Base-by-base conservation (phyloP, 108 stramenopile species). In the Cyclotella baltica region DNA sequence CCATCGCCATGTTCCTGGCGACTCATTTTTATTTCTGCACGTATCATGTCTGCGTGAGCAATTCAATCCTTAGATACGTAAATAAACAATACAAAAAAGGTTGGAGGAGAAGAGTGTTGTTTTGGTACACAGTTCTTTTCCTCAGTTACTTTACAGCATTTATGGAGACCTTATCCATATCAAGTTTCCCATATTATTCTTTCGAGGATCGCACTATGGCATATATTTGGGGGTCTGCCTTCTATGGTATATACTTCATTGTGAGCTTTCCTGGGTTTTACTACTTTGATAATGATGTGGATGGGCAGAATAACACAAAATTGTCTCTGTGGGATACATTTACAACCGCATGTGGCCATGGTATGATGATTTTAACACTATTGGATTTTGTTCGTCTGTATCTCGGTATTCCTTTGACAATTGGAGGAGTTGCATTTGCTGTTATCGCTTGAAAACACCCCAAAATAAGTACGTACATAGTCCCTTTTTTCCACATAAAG, bases 181-280 rank as follows among this genome's bases (percentile, higher is more conserved):
- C 88, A 10, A 86, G 88, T 28, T 99, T 97, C 82, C 98, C 99
- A 0, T 96, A 99, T 70, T 99, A 98, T 79, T 69, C 84, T 25
- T 98, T 99, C 81, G 95, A 96, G 72, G 95, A 98, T 80, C 80
- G 89, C 0, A 67, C 62, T 33, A 80, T 85, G 80, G 93, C 91
- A 30, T 95, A 95, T 67, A 81, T 59, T 56, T 53, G 62, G 85
- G 67, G 95, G 72, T 85, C 84, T 20, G 97, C 97, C 1, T 98
- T 98, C 83, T 99, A 99, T 73, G 98, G 98, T 5, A 98, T 98
- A 40, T 99, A 99, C 74, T 99, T 99, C 67, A 67, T 99, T n/a
- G 98, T 98, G 48, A 92, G 91, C 63, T 99, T 92, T 69, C 96
- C 98, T 4, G 95, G 94, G 63, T 98, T 98, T 86, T 97, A 85